Base-by-base conservation (phyloP, 1,284 basidiomycete species). In the Moesziomyces sp. region DNA sequence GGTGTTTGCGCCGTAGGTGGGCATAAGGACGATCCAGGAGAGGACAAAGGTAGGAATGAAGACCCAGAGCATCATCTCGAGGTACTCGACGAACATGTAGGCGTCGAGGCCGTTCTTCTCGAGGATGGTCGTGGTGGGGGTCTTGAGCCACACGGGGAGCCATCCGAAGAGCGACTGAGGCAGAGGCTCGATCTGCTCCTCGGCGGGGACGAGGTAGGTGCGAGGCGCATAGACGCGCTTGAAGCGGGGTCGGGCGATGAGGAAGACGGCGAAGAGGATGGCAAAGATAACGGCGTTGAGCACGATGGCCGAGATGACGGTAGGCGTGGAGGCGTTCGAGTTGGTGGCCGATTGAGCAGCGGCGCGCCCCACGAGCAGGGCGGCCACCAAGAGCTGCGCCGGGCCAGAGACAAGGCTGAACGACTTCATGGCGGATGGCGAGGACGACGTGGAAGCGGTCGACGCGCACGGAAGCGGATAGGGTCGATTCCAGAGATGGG, bases 11-110 rank as follows among this genome's bases (percentile, higher is more conserved):
- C 65, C 73, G 86, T 86, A 74, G 89, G 88, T 86, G 11, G 89
- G 89, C 76, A 91, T 85, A 33, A 93, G 92, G 7, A 86, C 74
- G 23, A 83, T 68, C 84, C 83, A 84, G 48, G 71, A 75, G 30
- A 84, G 54, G 50, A 83, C 10, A 48, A 61, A 83, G 60, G 96
- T 91, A 21, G 94, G 93, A 2, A 92, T 81, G 78, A 97, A 88
- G 56, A 95, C 87, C 77, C 90, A 89, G 55, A 91, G 84, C 88
- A 93, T 91, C 81, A 87, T 89, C 60, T 91, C 90, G 44, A 95
- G 87, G 84, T 92, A 98, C 58, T 93, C 91, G 49, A 97, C 89
- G 79, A 93, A 97, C 83, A 97, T 91, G 86, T 96, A 99, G 33
- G 94, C 92, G 82, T 99, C 96, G 63, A 93, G 88, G 38, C 96